Conservation (phyloP, 208 protist species). For the Endotrypanum monterogeii region DNA sequence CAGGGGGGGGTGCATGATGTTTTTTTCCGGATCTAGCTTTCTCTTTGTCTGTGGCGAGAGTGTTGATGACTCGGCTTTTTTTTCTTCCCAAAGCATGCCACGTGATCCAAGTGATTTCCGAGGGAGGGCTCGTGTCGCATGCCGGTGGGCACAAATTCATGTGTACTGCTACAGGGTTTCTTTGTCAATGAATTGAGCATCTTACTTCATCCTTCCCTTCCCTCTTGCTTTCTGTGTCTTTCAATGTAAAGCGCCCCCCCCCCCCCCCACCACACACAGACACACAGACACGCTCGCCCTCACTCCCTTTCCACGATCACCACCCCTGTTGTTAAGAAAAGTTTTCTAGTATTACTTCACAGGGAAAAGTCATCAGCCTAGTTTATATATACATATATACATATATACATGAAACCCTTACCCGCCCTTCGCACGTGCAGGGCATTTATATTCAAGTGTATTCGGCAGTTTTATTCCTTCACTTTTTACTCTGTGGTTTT, state of each 20-base stretch:
- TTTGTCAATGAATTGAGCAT: background rate
- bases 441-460: too few species aligned
- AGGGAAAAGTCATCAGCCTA: too few species aligned
- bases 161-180: background rate
- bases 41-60: background rate
- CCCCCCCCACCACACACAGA: background rate
- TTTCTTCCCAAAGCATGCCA: background rate
- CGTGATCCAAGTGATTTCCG: background rate
- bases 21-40: background rate
- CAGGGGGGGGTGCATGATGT: background rate
- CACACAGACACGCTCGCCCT: too few species aligned
- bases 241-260: too few species aligned
- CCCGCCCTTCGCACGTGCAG: too few species aligned
- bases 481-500: too few species aligned
- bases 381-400: too few species aligned
- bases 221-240: background rate
- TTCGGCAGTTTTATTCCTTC: too few species aligned
- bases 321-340: too few species aligned
- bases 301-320: too few species aligned
- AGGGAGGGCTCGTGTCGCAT: background rate
- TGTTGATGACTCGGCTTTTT: background rate
- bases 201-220: background rate
- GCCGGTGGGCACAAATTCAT: background rate
- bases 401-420: too few species aligned
- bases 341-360: too few species aligned